These are phyloP conservation scores for Solanum virginianum DNA, from an alignment of 257 asterid species.

Conservation along the genomic window DNA sequence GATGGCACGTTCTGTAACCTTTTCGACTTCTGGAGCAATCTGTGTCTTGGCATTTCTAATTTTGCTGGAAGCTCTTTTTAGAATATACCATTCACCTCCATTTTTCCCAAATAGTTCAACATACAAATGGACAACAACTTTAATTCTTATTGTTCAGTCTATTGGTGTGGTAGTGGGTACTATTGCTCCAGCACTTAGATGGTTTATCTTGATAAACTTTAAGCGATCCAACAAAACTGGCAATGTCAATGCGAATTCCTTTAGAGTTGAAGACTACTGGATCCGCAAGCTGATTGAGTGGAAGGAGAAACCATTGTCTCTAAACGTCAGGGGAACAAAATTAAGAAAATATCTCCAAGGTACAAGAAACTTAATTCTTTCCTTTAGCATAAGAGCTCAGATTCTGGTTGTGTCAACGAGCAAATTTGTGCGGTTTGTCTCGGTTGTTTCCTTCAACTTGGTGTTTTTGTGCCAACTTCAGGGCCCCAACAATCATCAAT, in stretches of 20 bases:
- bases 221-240: neutral
- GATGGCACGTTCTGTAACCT: constrained; percentile 29
- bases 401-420: constrained; percentile 11
- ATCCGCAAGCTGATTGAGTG: constrained; percentile 26
- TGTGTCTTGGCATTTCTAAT: constrained; percentile 10
- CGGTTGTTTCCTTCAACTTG: constrained; percentile 9
- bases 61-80: constrained; percentile 12
- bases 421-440: constrained; percentile 13
- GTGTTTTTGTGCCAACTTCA: constrained; percentile 1
- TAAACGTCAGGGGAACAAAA: constrained; percentile 12
- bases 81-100: neutral
- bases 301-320: constrained; percentile 22
- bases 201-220: constrained; percentile 2
- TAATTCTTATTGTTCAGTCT: constrained; percentile 18
- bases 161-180: constrained; percentile 21
- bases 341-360: constrained; percentile 21
- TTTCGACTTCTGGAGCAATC: constrained; percentile 18
- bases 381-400: constrained; percentile 16
- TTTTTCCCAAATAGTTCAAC: neutral
- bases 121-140: constrained; percentile 16
- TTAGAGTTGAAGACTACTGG: constrained; percentile 24
- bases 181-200: constrained; percentile 25
- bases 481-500: neutral
- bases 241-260: neutral
- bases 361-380: constrained; percentile 14